A percentile compares a stretch with the other conserved stretches of the same genome.
Evolutionary conservation across 495 filamentous ascomycete species (phyloP).

Genomic region (Lophiotrema nucula): DNA sequence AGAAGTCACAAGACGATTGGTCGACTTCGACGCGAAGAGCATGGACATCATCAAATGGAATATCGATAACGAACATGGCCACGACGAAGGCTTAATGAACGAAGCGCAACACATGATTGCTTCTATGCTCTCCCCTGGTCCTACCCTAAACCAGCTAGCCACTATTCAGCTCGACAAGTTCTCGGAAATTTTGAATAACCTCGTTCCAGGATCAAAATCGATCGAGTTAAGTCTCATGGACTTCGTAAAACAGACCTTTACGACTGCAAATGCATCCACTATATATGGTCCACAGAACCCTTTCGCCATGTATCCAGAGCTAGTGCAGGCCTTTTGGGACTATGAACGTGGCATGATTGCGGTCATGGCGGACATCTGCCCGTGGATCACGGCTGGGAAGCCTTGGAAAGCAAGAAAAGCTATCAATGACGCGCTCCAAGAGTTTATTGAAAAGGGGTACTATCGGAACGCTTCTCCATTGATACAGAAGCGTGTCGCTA

Average conservation of each 20-base stretch:
- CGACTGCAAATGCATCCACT: constrained; percentile 19
- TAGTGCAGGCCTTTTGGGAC: constrained; percentile 35
- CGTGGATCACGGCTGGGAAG: constrained; percentile 33
- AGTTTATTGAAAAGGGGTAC: constrained; percentile 30
- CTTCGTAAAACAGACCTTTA: constrained; percentile 21
- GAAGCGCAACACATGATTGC: constrained; percentile 34
- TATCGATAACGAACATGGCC: constrained; percentile 15
- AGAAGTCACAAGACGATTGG: constrained; percentile 26
- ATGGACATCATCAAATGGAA: constrained; percentile 28
- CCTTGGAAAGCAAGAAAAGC: constrained; percentile 27
- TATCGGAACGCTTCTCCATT: constrained; percentile 28
- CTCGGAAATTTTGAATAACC: constrained; percentile 2
- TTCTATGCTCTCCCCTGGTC: constrained; percentile 15
- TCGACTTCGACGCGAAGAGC: constrained; percentile 28
- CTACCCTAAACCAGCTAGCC: constrained; percentile 1
- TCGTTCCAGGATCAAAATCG: constrained; percentile 29
- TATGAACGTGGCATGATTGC: constrained; percentile 31
- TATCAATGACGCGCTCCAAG: constrained; percentile 30
- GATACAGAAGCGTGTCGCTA: constrained; percentile 31
- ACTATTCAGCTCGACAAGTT: constrained; percentile 10
- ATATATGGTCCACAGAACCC: constrained; percentile 38
- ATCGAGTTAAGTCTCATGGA: constrained; percentile 9
- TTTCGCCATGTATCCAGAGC: constrained; percentile 30
- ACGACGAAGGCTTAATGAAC: constrained; percentile 29
- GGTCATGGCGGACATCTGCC: constrained; percentile 29